Evolutionary conservation across 352 stramenopile species (phyloP), one percentile per base, ranked within the genome.

Genomic region (Pythium chondricola): DNA sequence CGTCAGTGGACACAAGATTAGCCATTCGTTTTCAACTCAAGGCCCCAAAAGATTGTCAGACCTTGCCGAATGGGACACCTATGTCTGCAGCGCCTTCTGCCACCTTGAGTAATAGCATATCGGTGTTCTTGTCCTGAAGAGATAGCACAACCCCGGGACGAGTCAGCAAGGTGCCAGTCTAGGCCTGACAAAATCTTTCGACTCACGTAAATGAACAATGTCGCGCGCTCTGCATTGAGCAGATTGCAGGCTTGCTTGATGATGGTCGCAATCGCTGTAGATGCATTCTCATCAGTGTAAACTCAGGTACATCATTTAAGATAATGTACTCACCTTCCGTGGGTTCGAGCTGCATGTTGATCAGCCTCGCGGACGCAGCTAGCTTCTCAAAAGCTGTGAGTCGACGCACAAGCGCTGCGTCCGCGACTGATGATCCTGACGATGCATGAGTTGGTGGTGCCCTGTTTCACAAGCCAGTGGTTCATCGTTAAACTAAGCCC

Each of bases 201-300:
- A 46, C 67, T 44, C 36, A 89, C 83, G 48, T 94, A 82, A 32
- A 89, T 87, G 63, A 96, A 97, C 0, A 97, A 54, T 0, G 88
- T 96, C 9, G 88, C 85, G 32, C 88, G 69, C 44, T 97, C 90
- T 4, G 81, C 86, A 31, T 90, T 90, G 21, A 97, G 74, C 6
- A 97, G 67, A 6, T 79, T 74, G 24, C 80, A 95, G 3, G 84
- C 86, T 52, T 94, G 73, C 35, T 88, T 89, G 46, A 96, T 84
- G 54, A 95, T 93, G 31, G 72, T 88, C 2, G 13, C 43, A 47
- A 4, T 45, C 26, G 7, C 18, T 14, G 0, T 37, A 10, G 17
- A 26, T n/a, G n/a, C n/a, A n/a, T n/a, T n/a, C n/a, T n/a, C n/a
- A n/a, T n/a, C n/a, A n/a, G n/a, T n/a, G n/a, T n/a, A n/a, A n/a